phyloP scores from a whole-genome alignment of 768 basidiomycete genomes.

The Boletus tylopilopsis region DNA sequence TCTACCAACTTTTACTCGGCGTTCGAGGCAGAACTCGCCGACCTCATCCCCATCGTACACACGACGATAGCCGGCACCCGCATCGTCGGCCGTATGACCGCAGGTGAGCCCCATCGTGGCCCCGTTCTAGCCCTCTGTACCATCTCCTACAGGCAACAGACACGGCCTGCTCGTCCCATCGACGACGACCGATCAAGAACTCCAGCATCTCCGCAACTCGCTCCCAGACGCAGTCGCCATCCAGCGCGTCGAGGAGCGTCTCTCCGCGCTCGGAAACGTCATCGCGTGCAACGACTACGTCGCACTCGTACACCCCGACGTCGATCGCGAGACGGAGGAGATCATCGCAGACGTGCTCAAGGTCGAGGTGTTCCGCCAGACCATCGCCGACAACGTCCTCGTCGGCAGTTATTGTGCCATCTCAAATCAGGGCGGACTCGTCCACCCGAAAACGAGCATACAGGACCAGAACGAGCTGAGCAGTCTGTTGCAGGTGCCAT shows the following conservation, averaged over 20 bases:
- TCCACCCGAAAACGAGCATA: constrained; percentile 95
- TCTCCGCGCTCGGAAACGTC: constrained; percentile 97
- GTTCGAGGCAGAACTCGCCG: constrained; percentile 91
- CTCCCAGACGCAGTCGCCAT: constrained; percentile 91
- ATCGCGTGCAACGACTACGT: constrained; percentile 99
- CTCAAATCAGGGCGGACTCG: constrained; percentile 95
- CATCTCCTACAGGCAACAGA: constrained; percentile 65
- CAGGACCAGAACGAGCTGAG: constrained; percentile 98
- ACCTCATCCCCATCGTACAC: constrained; percentile 94
- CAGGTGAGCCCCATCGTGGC: constrained; percentile 48
- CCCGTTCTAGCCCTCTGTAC: too few species aligned
- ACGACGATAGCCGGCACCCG: constrained; percentile 93
- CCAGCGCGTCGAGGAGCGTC: constrained; percentile 94
- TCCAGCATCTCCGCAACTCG: constrained; percentile 95
- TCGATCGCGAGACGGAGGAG: constrained; percentile 98
- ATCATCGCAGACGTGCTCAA: constrained; percentile 99
- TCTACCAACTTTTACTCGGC: constrained; percentile 98
- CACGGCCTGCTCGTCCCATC: constrained; percentile 96
- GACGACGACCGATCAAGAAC: constrained; percentile 95
- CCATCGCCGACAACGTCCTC: constrained; percentile 92
- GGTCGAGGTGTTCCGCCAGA: constrained; percentile 98
- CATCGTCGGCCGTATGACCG: constrained; percentile 89
- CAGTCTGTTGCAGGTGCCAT: constrained; percentile 86
- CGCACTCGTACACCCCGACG: constrained; percentile 95
- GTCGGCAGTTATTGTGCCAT: constrained; percentile 96